Base-by-base conservation (phyloP, 1,284 basidiomycete genomes). In the Spongispora temasekensis region DNA sequence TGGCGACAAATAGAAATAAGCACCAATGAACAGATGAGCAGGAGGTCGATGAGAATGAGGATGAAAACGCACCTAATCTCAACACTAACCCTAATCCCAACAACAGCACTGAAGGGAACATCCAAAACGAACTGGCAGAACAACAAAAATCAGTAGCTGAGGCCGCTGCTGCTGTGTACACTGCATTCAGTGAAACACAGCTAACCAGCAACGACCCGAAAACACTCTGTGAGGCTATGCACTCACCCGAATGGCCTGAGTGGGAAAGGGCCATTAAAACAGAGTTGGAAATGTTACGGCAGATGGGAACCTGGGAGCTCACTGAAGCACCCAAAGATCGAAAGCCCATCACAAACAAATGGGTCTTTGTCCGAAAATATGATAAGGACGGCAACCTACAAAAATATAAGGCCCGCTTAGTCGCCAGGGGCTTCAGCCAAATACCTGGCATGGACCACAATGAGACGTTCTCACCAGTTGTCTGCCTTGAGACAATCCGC, bases 351-450 rank as follows among this genome's bases (percentile, higher is more conserved):
- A 48, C 7, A 0, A 62, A 58, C 28, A 62, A 58, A 58, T 64
- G 59, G 55, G 55, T 65, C 13, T 65, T 65, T 2, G 10, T 42
- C 0, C 1, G 6, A 6, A 65, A 65, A 32, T 57, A 53, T 13
- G 5, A 57, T 0, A 64, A 64, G 19, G 17, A 65, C 3, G 59
- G 62, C 0, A 15, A 35, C 0, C 19, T 64, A 44, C 55, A 48
- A 31, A 65, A 65, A 30, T 61, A 59, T 5, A 64, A 59, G 9
- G 59, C 53, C 0, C 1, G 19, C 5, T 19, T 64, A 15, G 59
- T 65, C 0, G 53, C 62, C 1, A 27, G 31, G 27, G 55, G 55
- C 2, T 63, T 64, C 9, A 35, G 12, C 3, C 56, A 63, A 30
- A 5, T 51, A 0, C 48, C 55, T 0, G 53, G 42, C 0, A 55